A percentile compares a stretch with the other conserved stretches of the same genome.
Evolutionary conservation across 345 rosid species (phyloP).

Genomic region (Brassica rapa): DNA sequence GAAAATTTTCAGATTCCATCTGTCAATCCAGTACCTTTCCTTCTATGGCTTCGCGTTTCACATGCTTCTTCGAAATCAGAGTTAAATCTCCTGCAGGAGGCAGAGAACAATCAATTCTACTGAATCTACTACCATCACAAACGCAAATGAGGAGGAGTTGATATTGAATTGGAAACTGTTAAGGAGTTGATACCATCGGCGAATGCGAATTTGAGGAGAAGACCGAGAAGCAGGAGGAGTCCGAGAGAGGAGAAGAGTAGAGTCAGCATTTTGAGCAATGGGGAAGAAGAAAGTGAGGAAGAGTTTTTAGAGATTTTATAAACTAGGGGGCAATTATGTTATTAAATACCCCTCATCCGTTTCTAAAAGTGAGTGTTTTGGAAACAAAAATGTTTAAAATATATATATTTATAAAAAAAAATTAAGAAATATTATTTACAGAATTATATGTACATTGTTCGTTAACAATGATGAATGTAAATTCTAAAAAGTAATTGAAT

Average conservation of each 20-base stretch:
- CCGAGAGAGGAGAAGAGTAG: conserved; percentile 44
- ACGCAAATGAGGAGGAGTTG: neutral
- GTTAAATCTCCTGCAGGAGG: conserved; percentile 72
- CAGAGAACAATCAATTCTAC: neutral
- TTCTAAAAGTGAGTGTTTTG: too few species aligned
- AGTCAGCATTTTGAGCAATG: conserved; percentile 36
- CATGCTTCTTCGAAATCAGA: conserved; percentile 63
- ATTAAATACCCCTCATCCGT: neutral
- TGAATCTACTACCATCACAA: neutral
- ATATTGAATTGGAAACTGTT: neutral
- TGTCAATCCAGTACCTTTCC: conserved; percentile 57
- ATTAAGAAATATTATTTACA: too few species aligned
- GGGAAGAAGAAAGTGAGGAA: neutral
- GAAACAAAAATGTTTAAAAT: too few species aligned
- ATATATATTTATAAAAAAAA: too few species aligned
- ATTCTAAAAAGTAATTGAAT: too few species aligned
- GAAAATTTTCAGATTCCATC: neutral
- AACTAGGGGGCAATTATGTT: neutral
- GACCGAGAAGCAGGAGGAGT: conserved; percentile 31
- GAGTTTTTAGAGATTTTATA: neutral
- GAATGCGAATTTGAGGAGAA: conserved; percentile 53
- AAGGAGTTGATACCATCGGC: conserved; percentile 58
- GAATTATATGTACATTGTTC: too few species aligned
- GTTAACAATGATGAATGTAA: too few species aligned
- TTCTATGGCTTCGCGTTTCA: conserved; percentile 72